Percentiles rank a stretch among this genome's conserved stretches.
These are phyloP conservation scores for Syzygium syzygioides DNA, from an alignment of 441 rosid species.

Conservation along the genomic window DNA sequence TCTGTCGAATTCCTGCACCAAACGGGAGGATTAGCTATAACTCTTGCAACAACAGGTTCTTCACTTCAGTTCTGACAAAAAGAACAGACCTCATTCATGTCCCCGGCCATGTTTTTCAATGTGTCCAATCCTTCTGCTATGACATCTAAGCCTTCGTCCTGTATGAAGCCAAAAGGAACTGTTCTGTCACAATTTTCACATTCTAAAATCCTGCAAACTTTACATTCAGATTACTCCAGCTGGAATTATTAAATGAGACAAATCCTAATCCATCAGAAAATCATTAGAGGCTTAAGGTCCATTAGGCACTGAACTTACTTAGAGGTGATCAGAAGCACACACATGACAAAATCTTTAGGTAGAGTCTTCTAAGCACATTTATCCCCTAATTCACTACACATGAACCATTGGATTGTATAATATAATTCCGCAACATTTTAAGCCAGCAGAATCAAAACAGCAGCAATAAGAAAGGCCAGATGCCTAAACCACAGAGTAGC, in stretches of 20 bases:
- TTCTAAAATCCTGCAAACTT: neutral
- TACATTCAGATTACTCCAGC: neutral
- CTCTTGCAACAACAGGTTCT: neutral
- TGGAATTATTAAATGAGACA: neutral
- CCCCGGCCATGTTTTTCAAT: conserved; percentile 51
- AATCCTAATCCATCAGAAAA: neutral
- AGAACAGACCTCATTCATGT: conserved; percentile 43
- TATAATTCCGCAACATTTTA: neutral
- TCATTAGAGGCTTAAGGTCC: neutral
- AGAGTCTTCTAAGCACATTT: neutral
- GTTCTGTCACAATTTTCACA: neutral
- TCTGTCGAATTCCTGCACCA: conserved; percentile 45
- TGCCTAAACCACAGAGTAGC: neutral
- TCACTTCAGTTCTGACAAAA: neutral
- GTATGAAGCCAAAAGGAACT: neutral
- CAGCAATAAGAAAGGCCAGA: neutral
- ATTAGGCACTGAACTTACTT: neutral
- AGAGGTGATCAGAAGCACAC: neutral
- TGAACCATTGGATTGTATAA: neutral
- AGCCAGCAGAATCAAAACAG: neutral
- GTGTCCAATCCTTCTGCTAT: conserved; percentile 57
- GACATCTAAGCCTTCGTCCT: conserved; percentile 57
- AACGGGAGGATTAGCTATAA: neutral
- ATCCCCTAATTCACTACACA: neutral
- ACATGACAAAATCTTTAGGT: neutral